These are phyloP conservation scores for Sporothrix pallida DNA, from an alignment of 2,329 filamentous ascomycete genomes.

Conservation along the genomic window DNA sequence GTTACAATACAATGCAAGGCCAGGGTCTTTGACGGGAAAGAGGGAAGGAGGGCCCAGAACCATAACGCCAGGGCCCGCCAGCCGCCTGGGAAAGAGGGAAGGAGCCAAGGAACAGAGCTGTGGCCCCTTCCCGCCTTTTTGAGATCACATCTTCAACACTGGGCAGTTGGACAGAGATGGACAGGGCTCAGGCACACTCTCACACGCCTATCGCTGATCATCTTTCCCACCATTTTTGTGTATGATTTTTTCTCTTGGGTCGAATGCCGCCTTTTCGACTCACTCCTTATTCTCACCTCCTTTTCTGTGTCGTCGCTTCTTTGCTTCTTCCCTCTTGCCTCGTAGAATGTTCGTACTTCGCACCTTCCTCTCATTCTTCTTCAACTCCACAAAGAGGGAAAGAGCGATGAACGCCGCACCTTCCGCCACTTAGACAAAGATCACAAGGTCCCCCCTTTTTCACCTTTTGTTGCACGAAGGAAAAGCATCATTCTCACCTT, in stretches of 20 bases:
- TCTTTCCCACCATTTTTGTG: background rate
- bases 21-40: too few species aligned
- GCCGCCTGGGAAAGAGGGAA: background rate
- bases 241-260: background rate
- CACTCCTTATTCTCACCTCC: background rate
- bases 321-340: background rate
- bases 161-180: background rate
- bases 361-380: background rate
- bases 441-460: slow-evolving; percentile 20
- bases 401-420: slow-evolving; percentile 5
- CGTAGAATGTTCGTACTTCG: slow-evolving; percentile 6
- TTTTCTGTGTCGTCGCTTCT: background rate
- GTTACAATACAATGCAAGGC: background rate
- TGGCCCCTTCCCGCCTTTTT: background rate
- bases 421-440: slow-evolving; percentile 12
- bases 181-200: slow-evolving; percentile 17
- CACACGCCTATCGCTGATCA: slow-evolving; percentile 5
- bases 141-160: slow-evolving; percentile 24
- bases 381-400: slow-evolving; percentile 19
- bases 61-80: too few species aligned
- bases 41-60: too few species aligned
- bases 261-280: background rate
- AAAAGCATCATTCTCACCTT: slow-evolving; percentile 4
- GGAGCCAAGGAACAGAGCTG: background rate
- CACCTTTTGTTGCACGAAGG: background rate